These are phyloP conservation scores for Mollisiaceae sp. DNA, from an alignment of 2,329 filamentous ascomycete species.

Conservation along the genomic window DNA sequence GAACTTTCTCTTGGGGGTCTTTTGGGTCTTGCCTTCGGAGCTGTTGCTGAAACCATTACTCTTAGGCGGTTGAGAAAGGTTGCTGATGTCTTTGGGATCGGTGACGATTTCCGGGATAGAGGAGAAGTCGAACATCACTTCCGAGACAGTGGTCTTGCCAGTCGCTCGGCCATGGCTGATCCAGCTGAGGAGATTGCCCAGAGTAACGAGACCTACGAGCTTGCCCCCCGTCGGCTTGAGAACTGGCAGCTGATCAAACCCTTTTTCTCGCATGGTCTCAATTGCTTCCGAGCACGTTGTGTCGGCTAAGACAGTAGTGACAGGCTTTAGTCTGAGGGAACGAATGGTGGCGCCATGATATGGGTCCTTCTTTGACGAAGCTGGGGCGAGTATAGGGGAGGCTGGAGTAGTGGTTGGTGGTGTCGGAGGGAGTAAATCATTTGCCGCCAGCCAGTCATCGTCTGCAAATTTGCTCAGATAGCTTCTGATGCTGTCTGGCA, in stretches of 20 bases:
- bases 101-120: slow-evolving; percentile 88
- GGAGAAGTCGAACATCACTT: slow-evolving; percentile 97
- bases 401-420: slow-evolving; percentile 50
- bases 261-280: slow-evolving; percentile 97
- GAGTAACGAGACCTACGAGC: slow-evolving; percentile 90
- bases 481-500: slow-evolving; percentile 95
- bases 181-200: slow-evolving; percentile 92
- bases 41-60: slow-evolving; percentile 36
- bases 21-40: slow-evolving; percentile 45
- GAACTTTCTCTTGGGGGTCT: slow-evolving; percentile 69
- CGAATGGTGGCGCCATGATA: slow-evolving; percentile 81
- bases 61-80: slow-evolving; percentile 40
- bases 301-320: slow-evolving; percentile 78
- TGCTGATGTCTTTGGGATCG: slow-evolving; percentile 73
- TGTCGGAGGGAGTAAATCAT: slow-evolving; percentile 79
- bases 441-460: slow-evolving; percentile 98
- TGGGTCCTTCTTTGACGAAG: slow-evolving; percentile 58
- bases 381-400: slow-evolving; percentile 46
- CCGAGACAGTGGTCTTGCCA: slow-evolving; percentile 73
- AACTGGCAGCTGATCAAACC: slow-evolving; percentile 96
- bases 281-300: slow-evolving; percentile 84
- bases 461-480: slow-evolving; percentile 99
- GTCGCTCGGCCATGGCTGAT: slow-evolving; percentile 83
- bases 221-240: slow-evolving; percentile 68
- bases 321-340: slow-evolving; percentile 86